Percentiles rank a stretch among this genome's conserved stretches.
Conservation (phyloP, 1,139 yeast genomes). For the Blastobotrys illinoisensis region DNA sequence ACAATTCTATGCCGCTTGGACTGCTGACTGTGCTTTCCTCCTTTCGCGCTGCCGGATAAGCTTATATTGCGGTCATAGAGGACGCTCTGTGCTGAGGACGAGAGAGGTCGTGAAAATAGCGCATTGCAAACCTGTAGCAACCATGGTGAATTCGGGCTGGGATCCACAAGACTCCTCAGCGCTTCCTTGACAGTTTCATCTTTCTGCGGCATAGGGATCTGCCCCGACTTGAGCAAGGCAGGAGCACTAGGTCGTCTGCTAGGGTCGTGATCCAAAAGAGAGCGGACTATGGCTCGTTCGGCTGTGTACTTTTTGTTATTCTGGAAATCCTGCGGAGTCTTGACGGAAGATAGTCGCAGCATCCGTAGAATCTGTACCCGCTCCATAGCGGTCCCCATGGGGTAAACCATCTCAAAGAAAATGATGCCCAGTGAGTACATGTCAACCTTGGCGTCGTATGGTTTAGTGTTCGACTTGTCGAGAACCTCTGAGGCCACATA, state of each 20-base stretch:
- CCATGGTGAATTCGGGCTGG: conserved; percentile 81
- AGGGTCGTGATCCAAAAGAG: conserved; percentile 74
- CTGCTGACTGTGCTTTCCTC: neutral
- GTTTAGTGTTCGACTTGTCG: conserved; percentile 25
- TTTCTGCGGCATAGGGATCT: conserved; percentile 82
- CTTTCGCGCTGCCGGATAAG: neutral
- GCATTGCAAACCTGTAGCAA: conserved; percentile 86
- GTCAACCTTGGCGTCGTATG: conserved; percentile 87
- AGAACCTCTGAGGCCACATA: conserved; percentile 90
- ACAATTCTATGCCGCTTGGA: conserved; percentile 7
- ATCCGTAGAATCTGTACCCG: conserved; percentile 64
- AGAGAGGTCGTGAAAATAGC: conserved; percentile 75
- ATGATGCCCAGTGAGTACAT: conserved; percentile 93
- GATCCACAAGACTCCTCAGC: conserved; percentile 69
- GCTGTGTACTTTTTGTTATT: conserved; percentile 41
- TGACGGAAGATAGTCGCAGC: conserved; percentile 50
- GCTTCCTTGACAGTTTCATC: conserved; percentile 89
- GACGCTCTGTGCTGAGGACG: conserved; percentile 66
- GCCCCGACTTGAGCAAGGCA: conserved; percentile 68
- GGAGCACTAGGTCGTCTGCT: conserved; percentile 71
- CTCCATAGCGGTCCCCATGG: conserved; percentile 87
- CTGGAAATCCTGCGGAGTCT: conserved; percentile 65
- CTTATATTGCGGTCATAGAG: conserved; percentile 54
- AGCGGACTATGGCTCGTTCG: conserved; percentile 60
- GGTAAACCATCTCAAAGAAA: conserved; percentile 89